Evolutionary conservation across 1,284 basidiomycete species (phyloP).

Genomic region (Irpex rosettiformis): DNA sequence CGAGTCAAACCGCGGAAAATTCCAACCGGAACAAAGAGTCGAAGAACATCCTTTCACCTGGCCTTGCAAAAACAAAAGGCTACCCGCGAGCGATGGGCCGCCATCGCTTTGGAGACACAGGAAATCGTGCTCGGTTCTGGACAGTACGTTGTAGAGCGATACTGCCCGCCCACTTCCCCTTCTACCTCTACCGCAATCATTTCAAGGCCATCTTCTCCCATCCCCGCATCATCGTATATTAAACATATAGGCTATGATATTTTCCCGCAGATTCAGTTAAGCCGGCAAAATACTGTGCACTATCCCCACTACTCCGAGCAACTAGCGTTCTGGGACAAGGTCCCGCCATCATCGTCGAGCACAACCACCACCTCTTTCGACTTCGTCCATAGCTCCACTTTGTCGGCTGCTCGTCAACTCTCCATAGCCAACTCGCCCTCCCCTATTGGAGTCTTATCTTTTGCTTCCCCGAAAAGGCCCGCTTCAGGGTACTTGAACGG

Average conservation of each 20-base stretch:
- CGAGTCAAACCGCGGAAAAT: background rate
- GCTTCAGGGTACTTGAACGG: constrained; percentile 45
- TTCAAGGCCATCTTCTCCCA: constrained; percentile 3
- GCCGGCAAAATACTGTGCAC: constrained; percentile 37
- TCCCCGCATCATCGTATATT: background rate
- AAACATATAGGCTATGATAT: constrained; percentile 33
- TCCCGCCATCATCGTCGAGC: constrained; percentile 5
- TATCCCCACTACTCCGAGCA: constrained; percentile 36
- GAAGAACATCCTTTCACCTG: background rate
- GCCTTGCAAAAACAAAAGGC: constrained; percentile 17
- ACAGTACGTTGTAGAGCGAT: constrained; percentile 40
- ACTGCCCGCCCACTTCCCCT: constrained; percentile 22
- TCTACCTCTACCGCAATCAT: constrained; percentile 22
- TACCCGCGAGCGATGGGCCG: constrained; percentile 25
- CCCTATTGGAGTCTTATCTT: constrained; percentile 41
- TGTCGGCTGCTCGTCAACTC: constrained; percentile 32
- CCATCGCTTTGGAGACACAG: constrained; percentile 38
- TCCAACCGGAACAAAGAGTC: background rate
- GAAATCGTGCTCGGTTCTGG: constrained; percentile 41
- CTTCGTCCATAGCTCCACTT: constrained; percentile 31
- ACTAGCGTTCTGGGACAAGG: constrained; percentile 33
- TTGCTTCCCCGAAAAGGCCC: constrained; percentile 43
- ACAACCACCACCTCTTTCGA: constrained; percentile 22
- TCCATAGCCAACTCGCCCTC: constrained; percentile 15
- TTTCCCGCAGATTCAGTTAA: constrained; percentile 33